phyloP scores from a whole-genome alignment of 345 rosid species.

The Acer campestre region DNA sequence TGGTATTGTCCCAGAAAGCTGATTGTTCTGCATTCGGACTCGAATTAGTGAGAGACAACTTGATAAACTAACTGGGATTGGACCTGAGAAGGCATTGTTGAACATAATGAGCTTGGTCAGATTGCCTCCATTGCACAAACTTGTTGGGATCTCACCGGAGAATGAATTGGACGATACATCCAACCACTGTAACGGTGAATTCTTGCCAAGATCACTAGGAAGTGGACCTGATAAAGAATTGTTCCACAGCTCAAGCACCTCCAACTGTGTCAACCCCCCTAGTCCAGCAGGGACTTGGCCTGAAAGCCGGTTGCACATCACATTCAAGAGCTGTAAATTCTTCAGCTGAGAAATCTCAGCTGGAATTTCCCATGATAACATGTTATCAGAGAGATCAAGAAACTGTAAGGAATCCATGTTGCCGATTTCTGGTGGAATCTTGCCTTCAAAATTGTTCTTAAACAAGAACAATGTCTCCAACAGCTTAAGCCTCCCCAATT shows the following conservation, averaged over 20 bases:
- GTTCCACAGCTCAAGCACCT: conserved; percentile 88
- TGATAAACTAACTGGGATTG: conserved; percentile 59
- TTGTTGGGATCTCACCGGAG: conserved; percentile 70
- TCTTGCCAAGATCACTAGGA: conserved; percentile 72
- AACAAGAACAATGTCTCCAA: conserved; percentile 71
- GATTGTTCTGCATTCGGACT: conserved; percentile 83
- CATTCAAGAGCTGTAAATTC: conserved; percentile 76
- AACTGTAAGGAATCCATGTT: conserved; percentile 55
- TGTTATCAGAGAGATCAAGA: conserved; percentile 86
- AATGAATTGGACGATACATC: conserved; percentile 82
- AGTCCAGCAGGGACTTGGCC: conserved; percentile 66
- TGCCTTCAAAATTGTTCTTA: conserved; percentile 67
- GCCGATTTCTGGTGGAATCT: conserved; percentile 66
- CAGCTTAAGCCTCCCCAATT: conserved; percentile 60
- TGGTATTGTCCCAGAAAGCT: conserved; percentile 70
- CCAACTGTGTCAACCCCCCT: conserved; percentile 51
- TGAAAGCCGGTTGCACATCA: conserved; percentile 77
- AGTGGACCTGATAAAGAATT: conserved; percentile 81
- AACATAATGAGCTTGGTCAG: conserved; percentile 89
- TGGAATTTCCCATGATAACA: conserved; percentile 68
- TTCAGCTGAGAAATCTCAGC: conserved; percentile 52
- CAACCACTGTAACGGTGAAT: conserved; percentile 80
- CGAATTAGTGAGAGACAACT: conserved; percentile 75
- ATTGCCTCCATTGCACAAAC: conserved; percentile 69
- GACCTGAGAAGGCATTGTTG: conserved; percentile 83